phyloP scores from a whole-genome alignment of 2,329 filamentous ascomycete genomes.

The Stagonosporopsis vannaccii region DNA sequence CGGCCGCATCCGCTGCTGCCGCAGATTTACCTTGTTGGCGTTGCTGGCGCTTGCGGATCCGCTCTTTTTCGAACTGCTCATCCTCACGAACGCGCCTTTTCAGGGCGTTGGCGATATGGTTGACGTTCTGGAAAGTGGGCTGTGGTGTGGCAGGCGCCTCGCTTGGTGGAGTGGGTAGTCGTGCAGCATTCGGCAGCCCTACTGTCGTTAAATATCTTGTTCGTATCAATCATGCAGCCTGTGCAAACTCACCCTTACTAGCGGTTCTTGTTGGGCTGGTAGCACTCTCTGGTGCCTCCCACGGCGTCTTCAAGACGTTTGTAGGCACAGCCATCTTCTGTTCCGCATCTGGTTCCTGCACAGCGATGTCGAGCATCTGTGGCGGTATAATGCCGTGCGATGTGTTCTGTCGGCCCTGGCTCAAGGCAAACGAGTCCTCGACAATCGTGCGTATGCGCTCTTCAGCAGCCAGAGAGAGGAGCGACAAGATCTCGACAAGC shows the following conservation, averaged over 20 bases:
- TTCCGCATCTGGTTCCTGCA: constrained; percentile 55
- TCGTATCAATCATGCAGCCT: background rate
- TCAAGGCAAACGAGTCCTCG: constrained; percentile 76
- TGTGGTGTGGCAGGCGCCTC: constrained; percentile 57
- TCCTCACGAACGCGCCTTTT: constrained; percentile 57
- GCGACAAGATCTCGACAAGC: constrained; percentile 80
- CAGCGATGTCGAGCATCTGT: constrained; percentile 77
- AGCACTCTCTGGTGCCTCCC: constrained; percentile 58
- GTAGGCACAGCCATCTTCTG: constrained; percentile 48
- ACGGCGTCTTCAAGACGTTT: constrained; percentile 49
- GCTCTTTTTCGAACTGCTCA: constrained; percentile 74
- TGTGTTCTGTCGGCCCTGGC: constrained; percentile 74
- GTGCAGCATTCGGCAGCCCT: constrained; percentile 49
- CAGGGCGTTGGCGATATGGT: constrained; percentile 65
- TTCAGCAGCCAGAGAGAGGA: constrained; percentile 83
- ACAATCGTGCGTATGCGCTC: constrained; percentile 78
- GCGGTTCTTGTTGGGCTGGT: constrained; percentile 62
- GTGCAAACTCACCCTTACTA: constrained; percentile 37
- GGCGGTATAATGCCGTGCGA: constrained; percentile 80
- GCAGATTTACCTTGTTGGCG: constrained; percentile 42
- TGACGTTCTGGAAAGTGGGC: constrained; percentile 60
- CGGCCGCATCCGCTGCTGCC: constrained; percentile 38
- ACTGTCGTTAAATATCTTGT: constrained; percentile 16
- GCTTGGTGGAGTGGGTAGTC: constrained; percentile 57
- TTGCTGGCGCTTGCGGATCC: constrained; percentile 54